Percentiles rank a stretch among this genome's conserved stretches.
Conservation (phyloP, 2,329 filamentous ascomycete species). For the Eutypa lata region DNA sequence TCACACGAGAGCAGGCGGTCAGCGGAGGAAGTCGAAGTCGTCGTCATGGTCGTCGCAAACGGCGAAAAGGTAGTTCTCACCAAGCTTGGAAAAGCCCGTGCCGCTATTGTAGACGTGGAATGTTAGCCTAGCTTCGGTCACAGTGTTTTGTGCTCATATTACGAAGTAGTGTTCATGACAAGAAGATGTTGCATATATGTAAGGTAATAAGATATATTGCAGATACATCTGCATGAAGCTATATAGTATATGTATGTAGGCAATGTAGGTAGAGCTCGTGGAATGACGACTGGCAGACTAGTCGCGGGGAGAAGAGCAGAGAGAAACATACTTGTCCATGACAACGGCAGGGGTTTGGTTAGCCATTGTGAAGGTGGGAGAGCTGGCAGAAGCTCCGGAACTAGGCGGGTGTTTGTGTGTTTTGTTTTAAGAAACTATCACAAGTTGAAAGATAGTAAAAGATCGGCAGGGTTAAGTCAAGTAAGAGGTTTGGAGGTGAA, state of each 20-base stretch:
- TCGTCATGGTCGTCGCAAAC: conserved; percentile 2
- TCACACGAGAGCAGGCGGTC: conserved; percentile 19
- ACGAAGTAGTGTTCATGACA: conserved; percentile 15
- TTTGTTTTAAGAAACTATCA: no score
- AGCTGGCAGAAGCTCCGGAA: conserved; percentile 10
- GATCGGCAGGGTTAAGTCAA: neutral
- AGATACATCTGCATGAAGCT: neutral
- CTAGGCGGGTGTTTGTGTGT: neutral
- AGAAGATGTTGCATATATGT: neutral
- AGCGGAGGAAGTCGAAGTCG: conserved; percentile 5
- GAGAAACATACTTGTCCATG: conserved; percentile 96
- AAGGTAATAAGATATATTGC: neutral
- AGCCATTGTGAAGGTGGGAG: conserved; percentile 64
- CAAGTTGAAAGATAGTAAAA: neutral
- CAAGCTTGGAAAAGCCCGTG: conserved; percentile 98
- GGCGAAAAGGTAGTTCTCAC: conserved; percentile 48
- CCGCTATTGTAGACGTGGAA: conserved; percentile 58
- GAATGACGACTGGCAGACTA: conserved; percentile 3
- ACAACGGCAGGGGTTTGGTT: conserved; percentile 99
- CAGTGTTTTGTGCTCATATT: conserved; percentile 35
- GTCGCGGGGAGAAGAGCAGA: conserved; percentile 26
- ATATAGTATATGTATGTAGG: no score
- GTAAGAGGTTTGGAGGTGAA: neutral
- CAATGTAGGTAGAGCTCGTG: no score
- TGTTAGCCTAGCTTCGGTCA: conserved; percentile 15